Base-by-base conservation (phyloP, 1,284 basidiomycete species). In the Rhodotorula sp. region DNA sequence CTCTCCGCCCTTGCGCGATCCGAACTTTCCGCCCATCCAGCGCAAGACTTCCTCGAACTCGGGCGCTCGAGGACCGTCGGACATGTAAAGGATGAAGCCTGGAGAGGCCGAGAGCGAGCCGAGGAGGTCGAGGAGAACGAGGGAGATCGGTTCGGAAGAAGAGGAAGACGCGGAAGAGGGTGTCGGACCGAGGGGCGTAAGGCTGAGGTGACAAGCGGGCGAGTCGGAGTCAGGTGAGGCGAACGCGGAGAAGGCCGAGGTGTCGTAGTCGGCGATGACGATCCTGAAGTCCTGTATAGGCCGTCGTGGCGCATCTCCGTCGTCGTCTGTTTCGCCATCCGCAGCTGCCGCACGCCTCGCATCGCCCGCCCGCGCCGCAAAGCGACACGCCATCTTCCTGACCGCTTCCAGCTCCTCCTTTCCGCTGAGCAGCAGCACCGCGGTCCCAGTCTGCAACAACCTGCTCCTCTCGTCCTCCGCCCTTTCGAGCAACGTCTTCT, bases 11-110 rank as follows among this genome's bases (percentile, higher is more conserved):
- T 64, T 65, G 2, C 61, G 40, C 40, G 46, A 51, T 1, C 68
- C 68, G 60, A 75, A 75, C 20, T 59, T 52, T 4, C 62, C 71
- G 2, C 54, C 59, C 40, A 56, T 55, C 69, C 67, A 72, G n/a
- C 58, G 64, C 61, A 71, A 59, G 37, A 69, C 72, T 30, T 73
- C 71, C 18, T 70, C 73, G 24, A 65, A 72, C 52, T 73, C 71
- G 18, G 65, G n/a, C 26, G 63, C 70, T 22, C 71, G 57, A 11
- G 50, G 51, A 1, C 68, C 68, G 44, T 75, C 73, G 10, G 52
- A 15, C 11, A 73, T 18, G 52, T 70, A 75, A 7, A 75, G 24
- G 22, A 67, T 64, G 55, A 73, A 62, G 0, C 61, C 68, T 8
- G 68, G 68, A 3, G 65, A 10, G 26, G 65, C 59, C 13, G 50